These are phyloP conservation scores for Podaxis sp. DNA, from an alignment of 768 basidiomycete species.

Conservation along the genomic window DNA sequence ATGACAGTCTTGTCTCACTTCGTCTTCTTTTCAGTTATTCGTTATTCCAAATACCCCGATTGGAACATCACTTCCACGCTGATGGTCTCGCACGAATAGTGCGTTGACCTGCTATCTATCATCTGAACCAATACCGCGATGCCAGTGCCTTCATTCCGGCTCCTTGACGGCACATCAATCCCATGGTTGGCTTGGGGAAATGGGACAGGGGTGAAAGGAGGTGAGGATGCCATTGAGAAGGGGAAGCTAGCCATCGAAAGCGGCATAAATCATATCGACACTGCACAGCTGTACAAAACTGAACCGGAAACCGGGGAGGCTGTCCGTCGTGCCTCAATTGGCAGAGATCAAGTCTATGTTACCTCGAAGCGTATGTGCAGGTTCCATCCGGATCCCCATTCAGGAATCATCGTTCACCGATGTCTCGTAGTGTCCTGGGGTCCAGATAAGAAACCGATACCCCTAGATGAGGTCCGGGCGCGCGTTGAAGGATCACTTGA, in stretches of 20 bases:
- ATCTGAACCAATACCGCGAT: neutral
- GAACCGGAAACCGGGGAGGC: slow-evolving; percentile 43
- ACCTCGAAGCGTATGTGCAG: slow-evolving; percentile 41
- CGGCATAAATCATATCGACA: slow-evolving; percentile 53
- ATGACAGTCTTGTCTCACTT: too few relatives aligned
- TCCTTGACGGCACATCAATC: slow-evolving; percentile 33
- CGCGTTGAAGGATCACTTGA: slow-evolving; percentile 46
- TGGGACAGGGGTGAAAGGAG: slow-evolving; percentile 34
- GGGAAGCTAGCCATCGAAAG: slow-evolving; percentile 33
- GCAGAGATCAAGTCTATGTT: slow-evolving; percentile 46
- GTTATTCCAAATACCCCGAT: too few relatives aligned
- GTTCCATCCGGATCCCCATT: neutral
- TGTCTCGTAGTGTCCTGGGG: neutral
- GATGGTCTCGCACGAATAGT: neutral
- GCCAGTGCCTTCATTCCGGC: slow-evolving; percentile 21
- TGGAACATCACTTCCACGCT: neutral
- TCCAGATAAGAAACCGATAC: slow-evolving; percentile 20
- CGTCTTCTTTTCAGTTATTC: too few relatives aligned
- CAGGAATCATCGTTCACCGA: neutral
- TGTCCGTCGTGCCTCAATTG: slow-evolving; percentile 30
- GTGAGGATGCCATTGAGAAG: slow-evolving; percentile 30
- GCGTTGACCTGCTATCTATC: neutral
- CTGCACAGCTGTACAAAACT: slow-evolving; percentile 48
- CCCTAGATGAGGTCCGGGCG: slow-evolving; percentile 33
- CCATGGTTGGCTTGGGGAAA: slow-evolving; percentile 56